phyloP scores from a whole-genome alignment of 768 basidiomycete genomes.

The Filobasidium wieringae region DNA sequence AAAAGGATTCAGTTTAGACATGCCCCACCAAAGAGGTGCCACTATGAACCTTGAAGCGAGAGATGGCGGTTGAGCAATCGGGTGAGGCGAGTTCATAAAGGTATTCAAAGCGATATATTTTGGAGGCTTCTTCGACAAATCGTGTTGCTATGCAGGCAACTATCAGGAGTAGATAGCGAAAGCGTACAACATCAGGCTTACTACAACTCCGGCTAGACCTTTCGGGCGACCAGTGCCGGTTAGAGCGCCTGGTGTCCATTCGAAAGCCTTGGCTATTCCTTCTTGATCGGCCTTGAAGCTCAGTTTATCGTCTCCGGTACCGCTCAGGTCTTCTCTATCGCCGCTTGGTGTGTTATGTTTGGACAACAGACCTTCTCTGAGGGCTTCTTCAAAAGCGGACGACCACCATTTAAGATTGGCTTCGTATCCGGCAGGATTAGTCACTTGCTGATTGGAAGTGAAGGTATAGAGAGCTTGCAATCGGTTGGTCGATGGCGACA shows the following conservation, averaged over 20 bases:
- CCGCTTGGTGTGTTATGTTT: neutral
- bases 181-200: constrained; percentile 14
- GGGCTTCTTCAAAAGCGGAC: constrained; percentile 20
- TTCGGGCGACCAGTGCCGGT: constrained; percentile 24
- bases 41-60: constrained; percentile 27
- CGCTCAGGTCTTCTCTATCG: neutral
- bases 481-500: constrained; percentile 29
- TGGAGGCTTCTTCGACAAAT: constrained; percentile 15
- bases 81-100: constrained; percentile 25
- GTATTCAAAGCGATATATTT: constrained; percentile 19
- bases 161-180: neutral
- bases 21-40: constrained; percentile 37
- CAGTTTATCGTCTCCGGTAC: constrained; percentile 20
- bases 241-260: constrained; percentile 9
- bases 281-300: constrained; percentile 28
- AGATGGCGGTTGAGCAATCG: constrained; percentile 26
- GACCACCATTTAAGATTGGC: constrained; percentile 81
- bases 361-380: constrained; percentile 26
- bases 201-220: constrained; percentile 35
- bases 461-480: constrained; percentile 65
- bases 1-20: constrained; percentile 35
- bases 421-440: constrained; percentile 70
- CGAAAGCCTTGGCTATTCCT: constrained; percentile 20
- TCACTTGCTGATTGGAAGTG: constrained; percentile 65
- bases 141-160: constrained; percentile 16